Conservation (phyloP, 352 stramenopile genomes). For the Thraustochytrium striatum region DNA sequence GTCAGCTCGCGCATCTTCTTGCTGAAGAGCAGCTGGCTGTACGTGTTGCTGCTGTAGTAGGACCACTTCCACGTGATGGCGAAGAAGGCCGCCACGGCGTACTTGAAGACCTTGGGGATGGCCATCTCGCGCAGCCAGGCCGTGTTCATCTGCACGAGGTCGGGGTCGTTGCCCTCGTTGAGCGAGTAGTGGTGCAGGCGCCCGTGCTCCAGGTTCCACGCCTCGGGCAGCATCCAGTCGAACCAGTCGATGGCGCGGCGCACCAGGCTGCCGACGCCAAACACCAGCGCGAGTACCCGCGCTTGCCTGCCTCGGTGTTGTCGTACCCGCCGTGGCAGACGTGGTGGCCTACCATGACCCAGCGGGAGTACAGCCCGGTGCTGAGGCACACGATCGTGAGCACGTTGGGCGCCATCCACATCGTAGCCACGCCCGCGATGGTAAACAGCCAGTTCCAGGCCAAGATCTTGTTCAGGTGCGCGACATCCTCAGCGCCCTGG, state of each 20-base stretch:
- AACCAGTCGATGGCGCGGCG: slow-evolving; percentile 58
- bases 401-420: slow-evolving; percentile 61
- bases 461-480: slow-evolving; percentile 71
- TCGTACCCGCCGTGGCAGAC: slow-evolving; percentile 70
- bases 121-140: slow-evolving; percentile 58
- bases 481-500: slow-evolving; percentile 63
- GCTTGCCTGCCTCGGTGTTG: slow-evolving; percentile 59
- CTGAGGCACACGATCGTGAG: slow-evolving; percentile 62
- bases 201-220: slow-evolving; percentile 74
- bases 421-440: slow-evolving; percentile 61
- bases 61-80: slow-evolving; percentile 68
- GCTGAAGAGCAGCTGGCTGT: slow-evolving; percentile 61
- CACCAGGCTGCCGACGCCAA: slow-evolving; percentile 61
- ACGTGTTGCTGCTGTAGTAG: slow-evolving; percentile 72
- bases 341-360: slow-evolving; percentile 73
- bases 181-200: slow-evolving; percentile 69
- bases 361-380: slow-evolving; percentile 63
- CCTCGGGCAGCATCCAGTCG: slow-evolving; percentile 69
- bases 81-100: slow-evolving; percentile 57
- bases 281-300: slow-evolving; percentile 63
- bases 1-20: neutral
- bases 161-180: slow-evolving; percentile 62
- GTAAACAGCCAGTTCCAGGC: slow-evolving; percentile 62
- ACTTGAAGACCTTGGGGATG: slow-evolving; percentile 59
- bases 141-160: slow-evolving; percentile 68